A percentile compares a stretch with the other conserved stretches of the same genome.
These are phyloP conservation scores for Fraxinus floribunda DNA, from an alignment of 305 asterid genomes.

Conservation along the genomic window DNA sequence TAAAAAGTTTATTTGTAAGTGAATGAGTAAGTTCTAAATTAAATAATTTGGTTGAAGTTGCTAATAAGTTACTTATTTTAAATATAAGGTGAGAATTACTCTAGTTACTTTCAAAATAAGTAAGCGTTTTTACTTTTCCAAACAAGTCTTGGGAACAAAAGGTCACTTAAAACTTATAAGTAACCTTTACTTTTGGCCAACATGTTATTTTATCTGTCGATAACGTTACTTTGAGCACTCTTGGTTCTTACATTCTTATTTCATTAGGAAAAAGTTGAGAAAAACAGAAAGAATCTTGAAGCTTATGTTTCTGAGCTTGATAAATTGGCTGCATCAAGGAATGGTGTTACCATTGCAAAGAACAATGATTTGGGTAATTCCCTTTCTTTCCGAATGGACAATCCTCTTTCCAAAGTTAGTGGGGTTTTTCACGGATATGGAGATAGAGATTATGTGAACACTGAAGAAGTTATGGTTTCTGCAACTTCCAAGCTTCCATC, in stretches of 20 bases:
- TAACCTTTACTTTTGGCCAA: background rate
- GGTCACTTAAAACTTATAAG: background rate
- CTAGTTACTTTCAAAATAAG: background rate
- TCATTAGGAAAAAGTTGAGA: constrained; percentile 58
- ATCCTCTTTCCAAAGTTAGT: constrained; percentile 58
- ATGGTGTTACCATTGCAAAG: constrained; percentile 32
- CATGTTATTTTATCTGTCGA: constrained; percentile 12
- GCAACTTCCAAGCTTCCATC: constrained; percentile 67
- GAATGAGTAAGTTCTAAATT: background rate
- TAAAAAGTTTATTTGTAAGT: background rate
- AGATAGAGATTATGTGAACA: constrained; percentile 48
- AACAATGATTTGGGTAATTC: constrained; percentile 43
- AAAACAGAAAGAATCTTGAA: constrained; percentile 49
- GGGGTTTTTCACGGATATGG: constrained; percentile 56
- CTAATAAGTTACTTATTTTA: background rate
- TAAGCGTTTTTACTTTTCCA: background rate
- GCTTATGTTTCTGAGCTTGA: constrained; percentile 44
- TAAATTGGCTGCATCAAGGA: constrained; percentile 56
- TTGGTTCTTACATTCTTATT: constrained; percentile 18
- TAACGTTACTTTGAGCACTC: constrained; percentile 18
- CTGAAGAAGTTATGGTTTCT: constrained; percentile 59
- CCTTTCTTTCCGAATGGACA: constrained; percentile 61
- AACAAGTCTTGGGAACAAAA: background rate
- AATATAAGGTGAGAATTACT: background rate
- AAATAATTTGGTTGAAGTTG: background rate